Base-by-base conservation (phyloP, 352 stramenopile species). In the Pythium rhizo-oryzae region DNA sequence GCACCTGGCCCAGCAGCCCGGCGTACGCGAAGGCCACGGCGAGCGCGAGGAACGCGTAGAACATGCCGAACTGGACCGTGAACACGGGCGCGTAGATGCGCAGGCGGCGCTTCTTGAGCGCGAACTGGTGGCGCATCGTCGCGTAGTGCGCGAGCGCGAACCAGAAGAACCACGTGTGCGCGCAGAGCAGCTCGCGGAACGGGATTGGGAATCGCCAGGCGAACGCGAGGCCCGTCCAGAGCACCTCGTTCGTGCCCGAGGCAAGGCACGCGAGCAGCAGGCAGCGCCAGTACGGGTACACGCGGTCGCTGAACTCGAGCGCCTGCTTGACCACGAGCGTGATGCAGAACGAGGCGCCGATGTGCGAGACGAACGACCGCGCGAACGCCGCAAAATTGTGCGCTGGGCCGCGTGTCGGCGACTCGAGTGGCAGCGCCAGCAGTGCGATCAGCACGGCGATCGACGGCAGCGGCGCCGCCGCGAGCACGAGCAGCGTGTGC, bases 311-410 rank as follows among this genome's bases (percentile, higher is more conserved):
- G 19, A 73, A 56, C 46, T 62, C 35, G 46, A 73, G 47, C 54
- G 67, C 59, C 19, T 67, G 65, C 46, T 71, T 72, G 9, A 63
- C 43, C 11, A 49, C 55, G 33, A 73, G 67, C 24, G 61, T 64
- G 25, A 68, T 59, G 39, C 59, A 59, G 35, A 72, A 67, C 35
- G 65, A 67, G n/a, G 60, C 55, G 44, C 41, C 33, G n/a, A 62
- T 64, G 61, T 74, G 67, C 4, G 67, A 61, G 12, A 74, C 24
- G 28, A 66, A 30, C 9, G 67, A 74, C 8, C 61, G 60, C 0
- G 44, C 18, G 21, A 69, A 65, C 8, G 47, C 49, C 1, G 23
- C 44, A 12, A 0, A n/a, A 24, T 61, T 67, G 59, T 61, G 56
- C 25, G 47, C 8, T 5, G 50, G 35, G 6, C 60, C 67, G 1